These are phyloP conservation scores for Vigna angularis DNA, from an alignment of 306 rosid species.

Conservation along the genomic window DNA sequence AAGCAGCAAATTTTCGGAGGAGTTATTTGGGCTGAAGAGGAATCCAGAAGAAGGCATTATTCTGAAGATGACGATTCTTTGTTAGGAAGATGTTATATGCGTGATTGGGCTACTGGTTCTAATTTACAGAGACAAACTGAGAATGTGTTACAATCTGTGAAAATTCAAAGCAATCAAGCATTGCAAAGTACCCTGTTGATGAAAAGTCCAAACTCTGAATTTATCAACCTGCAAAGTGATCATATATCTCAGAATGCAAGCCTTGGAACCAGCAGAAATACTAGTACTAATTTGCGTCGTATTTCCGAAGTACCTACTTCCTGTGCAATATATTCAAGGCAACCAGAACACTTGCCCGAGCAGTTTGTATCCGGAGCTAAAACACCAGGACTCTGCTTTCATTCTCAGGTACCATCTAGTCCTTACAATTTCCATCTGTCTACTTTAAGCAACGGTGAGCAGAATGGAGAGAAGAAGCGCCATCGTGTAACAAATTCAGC, in stretches of 20 bases:
- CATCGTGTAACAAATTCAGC: constrained; percentile 50
- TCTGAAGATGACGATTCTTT: constrained; percentile 46
- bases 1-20: constrained; percentile 54
- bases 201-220: constrained; percentile 46
- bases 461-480: constrained; percentile 45
- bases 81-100: constrained; percentile 47
- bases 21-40: constrained; percentile 60
- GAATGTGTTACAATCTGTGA: constrained; percentile 43
- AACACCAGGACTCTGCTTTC: constrained; percentile 52
- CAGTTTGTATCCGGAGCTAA: constrained; percentile 54
- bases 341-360: constrained; percentile 37
- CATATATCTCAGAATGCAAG: constrained; percentile 44
- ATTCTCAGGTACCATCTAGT: constrained; percentile 45
- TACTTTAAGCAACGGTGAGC: constrained; percentile 50
- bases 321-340: constrained; percentile 42
- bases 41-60: constrained; percentile 53
- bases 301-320: constrained; percentile 52
- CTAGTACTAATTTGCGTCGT: constrained; percentile 44
- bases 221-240: constrained; percentile 40
- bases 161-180: constrained; percentile 42
- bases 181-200: constrained; percentile 35
- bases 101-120: constrained; percentile 46
- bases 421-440: constrained; percentile 46
- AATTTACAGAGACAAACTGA: constrained; percentile 45
- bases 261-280: constrained; percentile 49